These are phyloP conservation scores for Mortierella sp. DNA, from an alignment of 371 early-diverging fungal genomes.

Conservation along the genomic window DNA sequence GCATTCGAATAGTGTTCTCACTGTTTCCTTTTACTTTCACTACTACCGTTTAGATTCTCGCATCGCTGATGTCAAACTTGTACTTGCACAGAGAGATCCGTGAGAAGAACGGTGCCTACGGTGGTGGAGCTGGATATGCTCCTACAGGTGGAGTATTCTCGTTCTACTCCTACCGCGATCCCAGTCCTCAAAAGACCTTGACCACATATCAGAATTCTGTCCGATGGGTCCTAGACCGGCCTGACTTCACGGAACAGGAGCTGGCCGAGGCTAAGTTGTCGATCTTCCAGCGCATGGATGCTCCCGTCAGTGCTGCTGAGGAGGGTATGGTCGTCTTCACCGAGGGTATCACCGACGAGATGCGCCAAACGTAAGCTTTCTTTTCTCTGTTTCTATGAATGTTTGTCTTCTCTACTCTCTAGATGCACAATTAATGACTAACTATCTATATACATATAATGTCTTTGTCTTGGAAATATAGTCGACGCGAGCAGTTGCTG, in stretches of 20 bases:
- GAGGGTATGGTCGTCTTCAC: slow-evolving; percentile 89
- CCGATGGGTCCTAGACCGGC: slow-evolving; percentile 73
- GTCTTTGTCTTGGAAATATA: slow-evolving; percentile 24
- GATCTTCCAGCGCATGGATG: slow-evolving; percentile 87
- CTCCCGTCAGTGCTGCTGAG: slow-evolving; percentile 86
- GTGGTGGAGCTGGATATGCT: slow-evolving; percentile 88
- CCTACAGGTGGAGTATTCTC: slow-evolving; percentile 85
- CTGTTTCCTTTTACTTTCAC: neutral
- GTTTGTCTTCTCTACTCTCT: slow-evolving; percentile 2
- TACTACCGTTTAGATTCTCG: slow-evolving; percentile 64
- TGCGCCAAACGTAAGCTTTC: slow-evolving; percentile 80
- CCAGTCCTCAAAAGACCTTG: slow-evolving; percentile 82
- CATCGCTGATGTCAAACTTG: slow-evolving; percentile 86
- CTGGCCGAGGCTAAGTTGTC: slow-evolving; percentile 95
- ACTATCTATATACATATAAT: neutral
- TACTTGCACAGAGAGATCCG: slow-evolving; percentile 95
- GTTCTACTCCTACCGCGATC: slow-evolving; percentile 96
- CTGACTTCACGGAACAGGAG: slow-evolving; percentile 67
- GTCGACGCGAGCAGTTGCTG: slow-evolving; percentile 84
- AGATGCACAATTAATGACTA: neutral
- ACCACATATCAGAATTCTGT: slow-evolving; percentile 76
- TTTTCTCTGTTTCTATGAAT: slow-evolving; percentile 10
- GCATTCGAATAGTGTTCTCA: neutral
- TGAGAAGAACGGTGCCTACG: slow-evolving; percentile 98
- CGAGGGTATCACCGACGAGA: slow-evolving; percentile 86